Evolutionary conservation across 2,329 filamentous ascomycete genomes (phyloP).

Genomic region (Botryosphaeria dothidea): DNA sequence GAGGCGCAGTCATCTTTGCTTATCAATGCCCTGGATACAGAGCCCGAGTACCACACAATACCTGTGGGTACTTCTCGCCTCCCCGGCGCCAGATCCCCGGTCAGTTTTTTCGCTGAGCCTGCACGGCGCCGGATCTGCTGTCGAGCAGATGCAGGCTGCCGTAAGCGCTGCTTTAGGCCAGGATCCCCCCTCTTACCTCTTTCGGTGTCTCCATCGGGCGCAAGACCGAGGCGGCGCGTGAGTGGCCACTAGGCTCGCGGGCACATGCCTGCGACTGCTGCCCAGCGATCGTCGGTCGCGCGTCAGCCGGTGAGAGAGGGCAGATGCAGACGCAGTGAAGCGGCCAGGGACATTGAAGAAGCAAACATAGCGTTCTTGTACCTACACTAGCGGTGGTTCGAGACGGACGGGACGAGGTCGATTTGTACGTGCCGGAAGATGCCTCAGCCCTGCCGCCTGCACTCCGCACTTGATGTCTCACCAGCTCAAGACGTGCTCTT

Average conservation of each 20-base stretch:
- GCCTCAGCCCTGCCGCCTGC: conserved; percentile 6
- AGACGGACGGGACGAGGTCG: neutral
- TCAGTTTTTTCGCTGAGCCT: neutral
- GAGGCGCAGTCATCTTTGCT: conserved; percentile 1
- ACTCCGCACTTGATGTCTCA: conserved; percentile 11
- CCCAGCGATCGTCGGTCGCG: neutral
- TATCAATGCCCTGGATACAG: neutral
- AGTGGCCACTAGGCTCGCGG: neutral
- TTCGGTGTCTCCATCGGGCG: neutral
- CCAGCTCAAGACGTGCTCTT: neutral
- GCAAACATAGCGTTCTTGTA: neutral
- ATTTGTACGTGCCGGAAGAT: neutral
- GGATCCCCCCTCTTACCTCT: neutral
- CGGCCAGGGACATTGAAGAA: neutral
- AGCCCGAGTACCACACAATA: neutral
- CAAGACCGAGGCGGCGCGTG: neutral
- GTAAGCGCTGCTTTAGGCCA: neutral
- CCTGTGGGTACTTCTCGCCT: neutral
- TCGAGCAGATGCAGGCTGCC: neutral
- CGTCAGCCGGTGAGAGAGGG: neutral
- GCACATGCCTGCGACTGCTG: neutral
- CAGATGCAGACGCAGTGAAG: neutral
- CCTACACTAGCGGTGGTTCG: neutral
- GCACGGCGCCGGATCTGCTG: conserved; percentile 3
- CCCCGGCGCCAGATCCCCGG: neutral